Base-by-base conservation (phyloP, 2,329 filamentous ascomycete genomes). In the Cylindrodendrum hubeiense region DNA sequence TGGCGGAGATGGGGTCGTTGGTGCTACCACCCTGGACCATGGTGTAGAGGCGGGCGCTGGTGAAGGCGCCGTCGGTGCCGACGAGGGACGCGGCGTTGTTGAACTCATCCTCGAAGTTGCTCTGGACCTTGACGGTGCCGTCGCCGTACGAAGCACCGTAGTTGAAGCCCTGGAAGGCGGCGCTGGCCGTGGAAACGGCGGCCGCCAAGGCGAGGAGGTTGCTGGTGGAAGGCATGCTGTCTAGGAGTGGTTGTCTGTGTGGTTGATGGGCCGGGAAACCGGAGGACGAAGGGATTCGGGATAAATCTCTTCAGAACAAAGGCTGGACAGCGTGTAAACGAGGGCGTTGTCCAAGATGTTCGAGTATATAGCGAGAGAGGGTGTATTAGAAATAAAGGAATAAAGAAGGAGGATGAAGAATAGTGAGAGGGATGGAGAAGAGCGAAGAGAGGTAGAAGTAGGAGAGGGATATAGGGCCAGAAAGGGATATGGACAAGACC, bases 91-190 rank as follows among this genome's bases (percentile, higher is more conserved):
- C 85, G 28, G 92, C 91, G 3, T 85, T 82, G 68, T 85, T 87
- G 85, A 93, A 93, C 80, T 92, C 88, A 73, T 85, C 81, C 82
- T 92, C 88, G 79, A 91, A 95, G 76, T 93, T 90, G 13, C 83
- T 72, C 74, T 91, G 86, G 57, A 74, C 71, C 82, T 92, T 92
- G 75, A 84, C 79, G 34, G 84, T 79, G 67, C 89, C 86, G 72
- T 89, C 87, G 51, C 84, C 86, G 75, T 89, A 89, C 65, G 85
- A 85, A 62, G 86, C 84, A 68, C 90, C 91, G 69, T 92, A 93
- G 85, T 93, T 93, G 88, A 93, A 93, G 71, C 92, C 92, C 67
- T 88, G 84, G 77, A 82, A 80, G 52, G 77, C 79, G 52, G 82
- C 83, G 43, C 68, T 74, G 67, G 75, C 77, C 44, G 78, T 70